Conservation (phyloP, 345 rosid species). For the Microcos paniculata region DNA sequence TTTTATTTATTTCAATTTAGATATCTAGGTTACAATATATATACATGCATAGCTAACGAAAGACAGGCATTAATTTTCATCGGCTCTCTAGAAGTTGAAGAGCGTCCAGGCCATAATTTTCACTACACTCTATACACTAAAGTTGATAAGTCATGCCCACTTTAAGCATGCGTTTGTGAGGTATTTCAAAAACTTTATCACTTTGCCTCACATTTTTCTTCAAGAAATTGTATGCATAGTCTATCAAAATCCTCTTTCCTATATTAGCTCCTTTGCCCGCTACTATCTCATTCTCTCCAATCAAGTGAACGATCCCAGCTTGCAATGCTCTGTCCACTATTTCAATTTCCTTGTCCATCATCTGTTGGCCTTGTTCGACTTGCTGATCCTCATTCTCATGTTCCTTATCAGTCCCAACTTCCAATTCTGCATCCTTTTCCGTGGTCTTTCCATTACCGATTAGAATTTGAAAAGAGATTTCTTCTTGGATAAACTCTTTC, state of each 20-base stretch:
- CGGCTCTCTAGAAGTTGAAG: not conserved
- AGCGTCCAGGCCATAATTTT: not conserved
- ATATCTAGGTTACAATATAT: too few relatives aligned
- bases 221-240: conserved; percentile 46
- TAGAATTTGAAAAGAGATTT: not conserved
- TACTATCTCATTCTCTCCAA: conserved; percentile 47
- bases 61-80: not conserved
- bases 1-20: too few relatives aligned
- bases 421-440: not conserved
- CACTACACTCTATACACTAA: conserved; percentile 12
- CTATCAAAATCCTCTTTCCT: conserved; percentile 37
- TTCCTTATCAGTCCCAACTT: not conserved
- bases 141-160: conserved; percentile 59
- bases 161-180: conserved; percentile 50
- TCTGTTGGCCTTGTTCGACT: not conserved
- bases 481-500: conserved; percentile 34
- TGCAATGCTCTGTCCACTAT: conserved; percentile 37
- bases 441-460: not conserved
- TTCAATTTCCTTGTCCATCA: conserved; percentile 27
- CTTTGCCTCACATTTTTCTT: conserved; percentile 44
- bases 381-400: not conserved
- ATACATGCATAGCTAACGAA: not conserved
- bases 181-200: conserved; percentile 40
- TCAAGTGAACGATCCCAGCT: conserved; percentile 45
- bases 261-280: conserved; percentile 37